A percentile compares a stretch with the other conserved stretches of the same genome.
Evolutionary conservation across 495 filamentous ascomycete genomes (phyloP).

Genomic region (Xylaria venustula): DNA sequence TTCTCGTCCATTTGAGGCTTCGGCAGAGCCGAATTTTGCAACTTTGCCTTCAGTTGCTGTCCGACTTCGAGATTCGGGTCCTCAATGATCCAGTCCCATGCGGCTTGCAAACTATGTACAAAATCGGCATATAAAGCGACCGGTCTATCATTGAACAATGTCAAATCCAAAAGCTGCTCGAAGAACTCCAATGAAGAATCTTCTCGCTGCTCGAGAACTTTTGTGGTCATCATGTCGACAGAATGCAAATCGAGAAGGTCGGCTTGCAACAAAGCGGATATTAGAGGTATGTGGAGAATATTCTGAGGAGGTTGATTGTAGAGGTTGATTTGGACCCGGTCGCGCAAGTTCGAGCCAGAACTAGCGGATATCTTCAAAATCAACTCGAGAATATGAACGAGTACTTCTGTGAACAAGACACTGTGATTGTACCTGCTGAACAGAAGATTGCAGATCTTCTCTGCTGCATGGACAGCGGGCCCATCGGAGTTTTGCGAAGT

Average conservation of each 20-base stretch:
- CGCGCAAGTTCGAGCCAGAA: constrained; percentile 66
- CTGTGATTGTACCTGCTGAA: constrained; percentile 51
- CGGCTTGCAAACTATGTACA: constrained; percentile 72
- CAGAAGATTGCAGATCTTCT: constrained; percentile 68
- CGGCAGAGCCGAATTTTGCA: constrained; percentile 61
- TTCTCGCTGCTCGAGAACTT: constrained; percentile 66
- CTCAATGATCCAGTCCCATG: constrained; percentile 77
- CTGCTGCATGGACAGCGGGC: constrained; percentile 63
- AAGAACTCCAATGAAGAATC: constrained; percentile 71
- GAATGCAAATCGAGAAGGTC: constrained; percentile 77
- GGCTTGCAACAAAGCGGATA: constrained; percentile 65
- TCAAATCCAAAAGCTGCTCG: constrained; percentile 68
- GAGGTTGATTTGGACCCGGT: constrained; percentile 67
- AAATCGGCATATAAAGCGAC: constrained; percentile 82
- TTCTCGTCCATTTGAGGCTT: constrained; percentile 35
- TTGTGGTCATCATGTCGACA: constrained; percentile 74
- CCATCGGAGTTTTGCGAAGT: constrained; percentile 60
- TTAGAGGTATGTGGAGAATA: constrained; percentile 76
- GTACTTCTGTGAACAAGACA: constrained; percentile 73
- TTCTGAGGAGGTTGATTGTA: constrained; percentile 64
- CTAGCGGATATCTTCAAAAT: constrained; percentile 71
- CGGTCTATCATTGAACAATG: constrained; percentile 73
- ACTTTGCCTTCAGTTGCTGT: constrained; percentile 68
- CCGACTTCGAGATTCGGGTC: constrained; percentile 64
- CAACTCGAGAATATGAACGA: constrained; percentile 77